Evolutionary conservation across 495 filamentous ascomycete genomes (phyloP), one percentile per base, ranked within the genome.

Genomic region (Penicillium macrosclerotiorum): DNA sequence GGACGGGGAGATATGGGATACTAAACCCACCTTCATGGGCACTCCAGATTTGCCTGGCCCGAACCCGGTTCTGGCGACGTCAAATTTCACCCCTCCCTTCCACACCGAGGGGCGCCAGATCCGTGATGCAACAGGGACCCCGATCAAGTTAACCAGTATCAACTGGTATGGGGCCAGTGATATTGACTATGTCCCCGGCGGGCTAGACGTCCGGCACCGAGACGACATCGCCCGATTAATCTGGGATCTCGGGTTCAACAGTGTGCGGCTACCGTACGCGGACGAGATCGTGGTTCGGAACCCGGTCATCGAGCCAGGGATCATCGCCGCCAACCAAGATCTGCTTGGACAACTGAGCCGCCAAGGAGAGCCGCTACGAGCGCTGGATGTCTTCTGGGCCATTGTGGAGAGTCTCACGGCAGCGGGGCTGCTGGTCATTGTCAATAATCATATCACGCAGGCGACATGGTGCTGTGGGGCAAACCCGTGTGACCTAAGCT

Each of bases 141-240:
- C 75, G 22, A 73, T 78, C 55, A 79, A 79, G 58, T 68, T 84
- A 9, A 65, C 76, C 12, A 77, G 73, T 19, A 64, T 84, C 54
- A 84, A 84, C 58, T 84, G 80, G 80, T 84, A 83, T 53, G 80
- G 80, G 13, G 80, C 69, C 8, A 79, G 74, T 47, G 80, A 84
- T 48, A 72, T 78, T 63, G 56, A 76, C 18, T 82, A 77, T 58
- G 71, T 83, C n/a, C 76, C 76, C 5, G 75, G 76, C 11, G 80
- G 80, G 7, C 67, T 84, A 26, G 79, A 84, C 31, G 53, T 77
- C 4, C 73, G 71, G 49, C 79, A 82, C 55, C 77, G 80, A 12
- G 62, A 57, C 34, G 67, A 71, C 7, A 82, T 84, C 43, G 79
- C 80, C 2, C 23, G 42, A 16, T 71, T 71, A 14, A 76, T 83